A percentile compares a stretch with the other conserved stretches of the same genome.
These are phyloP conservation scores for Suhomyces bokatorum DNA, from an alignment of 1,139 yeast species.

Conservation along the genomic window DNA sequence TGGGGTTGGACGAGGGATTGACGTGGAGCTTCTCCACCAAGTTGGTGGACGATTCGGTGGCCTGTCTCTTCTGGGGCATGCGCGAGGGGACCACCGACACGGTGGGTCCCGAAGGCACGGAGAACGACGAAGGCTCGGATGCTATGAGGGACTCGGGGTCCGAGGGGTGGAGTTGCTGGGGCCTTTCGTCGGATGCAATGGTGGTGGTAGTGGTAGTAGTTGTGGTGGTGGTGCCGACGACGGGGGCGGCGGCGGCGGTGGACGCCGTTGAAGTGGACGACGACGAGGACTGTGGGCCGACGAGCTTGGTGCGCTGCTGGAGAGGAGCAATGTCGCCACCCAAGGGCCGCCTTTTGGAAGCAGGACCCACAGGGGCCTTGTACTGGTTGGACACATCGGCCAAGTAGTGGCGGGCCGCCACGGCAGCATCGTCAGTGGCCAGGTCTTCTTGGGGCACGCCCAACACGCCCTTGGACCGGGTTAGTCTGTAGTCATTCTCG, in stretches of 20 bases:
- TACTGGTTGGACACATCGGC: conserved; percentile 47
- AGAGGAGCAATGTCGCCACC: conserved; percentile 39
- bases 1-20: conserved; percentile 17
- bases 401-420: conserved; percentile 31
- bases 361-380: conserved; percentile 19
- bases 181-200: conserved; percentile 6
- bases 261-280: conserved; percentile 4
- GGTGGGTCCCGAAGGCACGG: not conserved
- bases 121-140: not conserved
- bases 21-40: conserved; percentile 43
- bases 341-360: conserved; percentile 31
- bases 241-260: not conserved
- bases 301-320: conserved; percentile 19
- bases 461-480: conserved; percentile 31
- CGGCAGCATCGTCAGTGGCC: conserved; percentile 13
- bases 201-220: not conserved
- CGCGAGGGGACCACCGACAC: conserved; percentile 36
- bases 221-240: no score
- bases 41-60: conserved; percentile 55
- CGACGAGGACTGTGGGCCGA: conserved; percentile 4
- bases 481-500: conserved; percentile 44
- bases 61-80: conserved; percentile 57
- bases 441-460: conserved; percentile 6
- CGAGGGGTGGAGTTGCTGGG: conserved; percentile 1
- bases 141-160: conserved; percentile 2